Evolutionary conservation across 768 basidiomycete genomes (phyloP), one percentile per base, ranked within the genome.

Genomic region (Phlebiopsis gigantea): DNA sequence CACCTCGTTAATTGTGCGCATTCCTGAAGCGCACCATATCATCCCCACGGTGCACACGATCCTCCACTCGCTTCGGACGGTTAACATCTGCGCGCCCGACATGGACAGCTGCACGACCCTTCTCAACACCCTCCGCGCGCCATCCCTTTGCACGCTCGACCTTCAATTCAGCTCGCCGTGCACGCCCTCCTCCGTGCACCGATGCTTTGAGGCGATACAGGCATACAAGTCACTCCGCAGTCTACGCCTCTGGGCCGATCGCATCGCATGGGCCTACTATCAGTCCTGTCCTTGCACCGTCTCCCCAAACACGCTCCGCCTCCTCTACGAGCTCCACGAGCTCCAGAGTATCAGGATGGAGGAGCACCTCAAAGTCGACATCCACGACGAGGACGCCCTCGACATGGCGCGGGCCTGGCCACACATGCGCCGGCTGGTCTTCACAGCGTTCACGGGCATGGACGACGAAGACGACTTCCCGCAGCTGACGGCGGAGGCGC

Each of bases 361-460:
- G 29, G 42, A 43, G 21, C 42, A 44, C 17, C 28, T 54, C 22
- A 10, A 54, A 22, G 14, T 45, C 25, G 53, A 54, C 42, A 17
- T 54, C n/a, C 29, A 29, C 53, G 53, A 54, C 42, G 42, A 54
- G 8, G 53, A 54, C 42, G 53, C 28, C 41, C 53, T 44, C 25
- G 53, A 17, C 4, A 15, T 54, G 24, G 41, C 53, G 44, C 1
- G n/a, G 24, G 42, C 53, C 0, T 44, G 53, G 42, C 53, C 53
- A 7, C 2, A 1, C 5, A 15, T 45, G 15, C 28, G 22, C 14
- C 15, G 15, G 25, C 41, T 54, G n/a, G 25, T 44, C 17, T 4
- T 44, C 42, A 46, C 29, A 15, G 25, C 42, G 5, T 34, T 24
- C 22, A 8, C 42, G 15, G 53, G 44, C 28, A n/a, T 41, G n/a